Conservation (phyloP, 129 eudicot genomes). For the Ambrosia trifida region DNA sequence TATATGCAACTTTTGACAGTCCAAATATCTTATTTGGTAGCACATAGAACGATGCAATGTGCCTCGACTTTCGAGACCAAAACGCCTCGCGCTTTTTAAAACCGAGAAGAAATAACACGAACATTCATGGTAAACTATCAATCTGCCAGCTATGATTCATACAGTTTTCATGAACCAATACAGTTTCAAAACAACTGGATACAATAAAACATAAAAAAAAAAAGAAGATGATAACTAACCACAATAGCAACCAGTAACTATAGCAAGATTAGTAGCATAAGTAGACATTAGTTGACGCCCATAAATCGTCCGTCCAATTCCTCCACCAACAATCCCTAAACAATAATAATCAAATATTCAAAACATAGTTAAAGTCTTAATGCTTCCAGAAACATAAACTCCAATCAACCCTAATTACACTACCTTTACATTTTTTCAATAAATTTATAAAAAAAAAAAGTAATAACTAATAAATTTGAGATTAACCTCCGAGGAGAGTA, state of each 20-base stretch:
- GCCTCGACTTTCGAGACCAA: too few relatives aligned
- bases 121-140: neutral
- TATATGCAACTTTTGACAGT: too few relatives aligned
- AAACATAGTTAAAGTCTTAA: neutral
- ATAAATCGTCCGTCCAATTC: slow-evolving; percentile 65
- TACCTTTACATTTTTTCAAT: neutral
- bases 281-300: slow-evolving; percentile 70
- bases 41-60: too few relatives aligned
- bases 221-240: slow-evolving; percentile 44
- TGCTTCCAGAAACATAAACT: slow-evolving; percentile 1
- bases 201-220: slow-evolving; percentile 5
- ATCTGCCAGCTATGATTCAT: neutral
- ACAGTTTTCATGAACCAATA: neutral
- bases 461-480: neutral
- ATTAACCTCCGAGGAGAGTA: slow-evolving; percentile 65
- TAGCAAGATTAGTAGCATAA: slow-evolving; percentile 86
- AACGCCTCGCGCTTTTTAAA: neutral
- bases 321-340: slow-evolving; percentile 77
- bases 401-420: slow-evolving; percentile 2
- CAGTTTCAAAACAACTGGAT: neutral
- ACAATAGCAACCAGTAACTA: slow-evolving; percentile 85
- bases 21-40: too few relatives aligned
- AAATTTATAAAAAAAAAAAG: neutral
- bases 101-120: neutral
- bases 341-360: slow-evolving; percentile 11